A percentile compares a stretch with the other conserved stretches of the same genome.
Conservation (phyloP, 106 monocot genomes). For the Platanthera guangdongensis region DNA sequence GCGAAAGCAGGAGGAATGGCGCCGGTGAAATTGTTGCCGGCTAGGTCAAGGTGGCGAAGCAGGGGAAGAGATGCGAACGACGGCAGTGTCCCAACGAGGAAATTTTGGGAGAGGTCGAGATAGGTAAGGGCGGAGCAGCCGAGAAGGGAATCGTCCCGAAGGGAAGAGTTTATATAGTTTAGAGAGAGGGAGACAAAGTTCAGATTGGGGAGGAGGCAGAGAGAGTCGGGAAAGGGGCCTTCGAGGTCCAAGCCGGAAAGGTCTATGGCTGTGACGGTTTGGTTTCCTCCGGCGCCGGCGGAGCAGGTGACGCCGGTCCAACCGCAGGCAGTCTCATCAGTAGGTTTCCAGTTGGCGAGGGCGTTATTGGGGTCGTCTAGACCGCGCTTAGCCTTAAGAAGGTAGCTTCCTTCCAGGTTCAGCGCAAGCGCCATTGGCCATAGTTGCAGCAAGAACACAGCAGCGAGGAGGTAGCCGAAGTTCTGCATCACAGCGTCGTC, state of each 20-base stretch:
- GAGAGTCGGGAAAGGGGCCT: slow-evolving; percentile 37
- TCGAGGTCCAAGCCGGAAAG: slow-evolving; percentile 14
- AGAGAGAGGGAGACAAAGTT: slow-evolving; percentile 28
- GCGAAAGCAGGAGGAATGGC: slow-evolving; percentile 40
- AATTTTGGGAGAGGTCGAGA: slow-evolving; percentile 59
- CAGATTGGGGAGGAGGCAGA: slow-evolving; percentile 53
- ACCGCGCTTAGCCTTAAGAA: slow-evolving; percentile 25
- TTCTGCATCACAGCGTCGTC: neutral
- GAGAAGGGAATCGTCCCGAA: slow-evolving; percentile 18
- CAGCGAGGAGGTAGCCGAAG: neutral
- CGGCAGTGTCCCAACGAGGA: slow-evolving; percentile 46
- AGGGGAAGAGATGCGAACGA: slow-evolving; percentile 26
- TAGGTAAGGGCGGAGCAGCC: slow-evolving; percentile 33
- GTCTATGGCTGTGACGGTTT: slow-evolving; percentile 19
- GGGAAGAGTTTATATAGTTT: slow-evolving; percentile 63
- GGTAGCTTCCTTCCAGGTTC: slow-evolving; percentile 35
- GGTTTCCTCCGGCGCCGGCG: neutral
- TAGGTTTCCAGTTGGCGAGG: slow-evolving; percentile 33
- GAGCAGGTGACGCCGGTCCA: slow-evolving; percentile 44
- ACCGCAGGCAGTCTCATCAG: slow-evolving; percentile 35
- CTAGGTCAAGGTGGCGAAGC: slow-evolving; percentile 42
- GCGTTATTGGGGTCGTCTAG: slow-evolving; percentile 19
- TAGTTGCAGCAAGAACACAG: slow-evolving; percentile 2
- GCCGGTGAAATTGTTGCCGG: slow-evolving; percentile 61
- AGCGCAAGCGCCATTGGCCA: slow-evolving; percentile 7